These are phyloP conservation scores for Lachnellula arida DNA, from an alignment of 2,329 filamentous ascomycete genomes.

Conservation along the genomic window DNA sequence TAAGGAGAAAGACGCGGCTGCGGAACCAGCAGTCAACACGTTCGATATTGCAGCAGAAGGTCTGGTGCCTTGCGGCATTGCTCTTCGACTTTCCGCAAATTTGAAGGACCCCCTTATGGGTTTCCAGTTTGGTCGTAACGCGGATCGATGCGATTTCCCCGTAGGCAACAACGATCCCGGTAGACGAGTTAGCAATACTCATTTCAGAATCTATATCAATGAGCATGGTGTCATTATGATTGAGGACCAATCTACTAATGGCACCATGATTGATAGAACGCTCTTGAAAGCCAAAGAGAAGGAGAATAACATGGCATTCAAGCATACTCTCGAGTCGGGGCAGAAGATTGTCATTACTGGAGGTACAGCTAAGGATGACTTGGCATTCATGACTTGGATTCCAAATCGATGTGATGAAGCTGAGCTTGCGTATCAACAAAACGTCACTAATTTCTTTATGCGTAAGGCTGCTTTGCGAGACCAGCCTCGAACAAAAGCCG, in stretches of 20 bases:
- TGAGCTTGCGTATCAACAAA: conserved; percentile 60
- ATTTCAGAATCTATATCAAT: conserved; percentile 92
- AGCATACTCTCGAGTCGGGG: conserved; percentile 31
- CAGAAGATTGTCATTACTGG: conserved; percentile 30
- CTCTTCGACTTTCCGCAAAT: conserved; percentile 70
- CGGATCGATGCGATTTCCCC: conserved; percentile 64
- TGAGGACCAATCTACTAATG: conserved; percentile 93
- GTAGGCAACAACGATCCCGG: conserved; percentile 61
- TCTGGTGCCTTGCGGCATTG: conserved; percentile 53
- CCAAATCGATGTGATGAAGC: conserved; percentile 67
- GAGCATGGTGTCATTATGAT: conserved; percentile 84
- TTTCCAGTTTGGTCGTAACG: conserved; percentile 83
- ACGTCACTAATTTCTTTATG: conserved; percentile 63
- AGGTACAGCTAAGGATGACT: conserved; percentile 46
- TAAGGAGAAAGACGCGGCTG: conserved; percentile 18
- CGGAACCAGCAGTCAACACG: conserved; percentile 8
- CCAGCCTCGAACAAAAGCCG: conserved; percentile 1
- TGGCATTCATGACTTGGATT: conserved; percentile 79
- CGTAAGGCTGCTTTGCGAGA: conserved; percentile 15
- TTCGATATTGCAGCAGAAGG: conserved; percentile 20
- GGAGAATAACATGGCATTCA: conserved; percentile 37
- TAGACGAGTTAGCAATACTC: conserved; percentile 83
- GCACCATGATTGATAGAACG: conserved; percentile 75
- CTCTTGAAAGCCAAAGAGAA: conserved; percentile 54
- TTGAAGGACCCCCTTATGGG: conserved; percentile 66